Evolutionary conservation across 2,329 filamentous ascomycete species (phyloP).

Genomic region (Epichloe festucae): DNA sequence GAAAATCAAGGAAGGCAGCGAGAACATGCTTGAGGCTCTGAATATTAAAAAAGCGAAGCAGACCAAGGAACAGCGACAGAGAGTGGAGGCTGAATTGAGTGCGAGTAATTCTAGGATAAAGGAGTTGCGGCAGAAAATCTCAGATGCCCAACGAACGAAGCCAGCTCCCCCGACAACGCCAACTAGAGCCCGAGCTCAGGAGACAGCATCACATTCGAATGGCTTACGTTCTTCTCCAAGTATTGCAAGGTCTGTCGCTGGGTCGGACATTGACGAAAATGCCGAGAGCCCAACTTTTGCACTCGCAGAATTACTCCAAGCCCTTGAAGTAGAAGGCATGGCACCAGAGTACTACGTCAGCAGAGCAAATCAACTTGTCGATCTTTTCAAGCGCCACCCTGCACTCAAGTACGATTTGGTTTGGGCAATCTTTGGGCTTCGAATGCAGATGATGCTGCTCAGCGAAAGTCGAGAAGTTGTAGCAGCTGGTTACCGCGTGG

Average conservation of each 20-base stretch:
- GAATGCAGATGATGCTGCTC: slow-evolving; percentile 90
- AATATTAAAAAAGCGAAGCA: slow-evolving; percentile 94
- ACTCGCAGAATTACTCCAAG: slow-evolving; percentile 79
- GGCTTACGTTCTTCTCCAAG: slow-evolving; percentile 45
- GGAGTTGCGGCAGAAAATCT: slow-evolving; percentile 46
- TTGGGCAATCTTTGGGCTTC: slow-evolving; percentile 86
- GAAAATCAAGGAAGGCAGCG: slow-evolving; percentile 95
- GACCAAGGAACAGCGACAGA: slow-evolving; percentile 68
- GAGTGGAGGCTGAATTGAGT: slow-evolving; percentile 78
- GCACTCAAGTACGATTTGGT: slow-evolving; percentile 93
- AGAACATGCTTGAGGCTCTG: slow-evolving; percentile 92
- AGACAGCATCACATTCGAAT: slow-evolving; percentile 31
- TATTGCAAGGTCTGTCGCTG: slow-evolving; percentile 39
- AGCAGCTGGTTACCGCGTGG: slow-evolving; percentile 85
- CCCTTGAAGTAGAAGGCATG: slow-evolving; percentile 78
- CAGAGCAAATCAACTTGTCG: slow-evolving; percentile 82
- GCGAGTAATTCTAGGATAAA: slow-evolving; percentile 67
- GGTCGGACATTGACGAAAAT: slow-evolving; percentile 53
- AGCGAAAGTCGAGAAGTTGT: slow-evolving; percentile 94
- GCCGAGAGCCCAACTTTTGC: slow-evolving; percentile 85
- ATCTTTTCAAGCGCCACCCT: slow-evolving; percentile 86
- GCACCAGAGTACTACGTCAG: slow-evolving; percentile 90
- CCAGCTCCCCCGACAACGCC: slow-evolving; percentile 36
- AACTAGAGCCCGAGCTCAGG: slow-evolving; percentile 36
- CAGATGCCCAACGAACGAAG: slow-evolving; percentile 42